Evolutionary conservation across 2,329 filamentous ascomycete species (phyloP).

Genomic region (Venturia oleaginea): DNA sequence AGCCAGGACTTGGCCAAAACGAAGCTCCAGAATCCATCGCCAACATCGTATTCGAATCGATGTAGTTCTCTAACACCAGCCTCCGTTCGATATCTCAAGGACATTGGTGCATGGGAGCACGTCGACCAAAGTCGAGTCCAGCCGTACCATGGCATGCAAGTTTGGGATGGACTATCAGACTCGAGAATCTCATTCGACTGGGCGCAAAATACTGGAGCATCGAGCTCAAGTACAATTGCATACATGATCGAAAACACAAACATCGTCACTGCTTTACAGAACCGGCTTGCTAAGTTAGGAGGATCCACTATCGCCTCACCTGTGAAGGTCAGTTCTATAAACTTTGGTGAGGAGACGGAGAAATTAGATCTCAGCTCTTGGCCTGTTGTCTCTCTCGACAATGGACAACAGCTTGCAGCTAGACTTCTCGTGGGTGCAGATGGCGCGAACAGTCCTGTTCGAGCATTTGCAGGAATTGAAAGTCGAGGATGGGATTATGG

Average conservation of each 20-base stretch:
- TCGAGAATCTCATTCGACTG: conserved; percentile 85
- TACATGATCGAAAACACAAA: conserved; percentile 97
- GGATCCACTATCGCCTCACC: conserved; percentile 63
- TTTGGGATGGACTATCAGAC: conserved; percentile 90
- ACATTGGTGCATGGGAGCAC: conserved; percentile 78
- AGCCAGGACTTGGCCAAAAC: conserved; percentile 71
- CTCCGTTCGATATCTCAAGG: conserved; percentile 71
- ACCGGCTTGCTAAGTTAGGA: conserved; percentile 60
- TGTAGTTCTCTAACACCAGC: conserved; percentile 90
- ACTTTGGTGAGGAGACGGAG: conserved; percentile 57
- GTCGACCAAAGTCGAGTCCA: conserved; percentile 67
- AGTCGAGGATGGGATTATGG: conserved; percentile 90
- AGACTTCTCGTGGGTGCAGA: conserved; percentile 87
- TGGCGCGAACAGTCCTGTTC: conserved; percentile 88
- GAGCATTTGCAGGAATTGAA: conserved; percentile 77
- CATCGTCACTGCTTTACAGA: conserved; percentile 68
- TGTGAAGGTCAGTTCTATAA: conserved; percentile 70
- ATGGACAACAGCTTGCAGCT: conserved; percentile 60
- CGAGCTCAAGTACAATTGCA: conserved; percentile 50
- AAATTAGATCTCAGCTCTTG: conserved; percentile 72
- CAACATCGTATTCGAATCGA: conserved; percentile 75
- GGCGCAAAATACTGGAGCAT: conserved; percentile 37
- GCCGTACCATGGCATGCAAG: conserved; percentile 91
- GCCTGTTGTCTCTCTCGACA: conserved; percentile 71
- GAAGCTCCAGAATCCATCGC: conserved; percentile 55